These are phyloP conservation scores for Alternaria sp. DNA, from an alignment of 2,329 filamentous ascomycete genomes.

Conservation along the genomic window DNA sequence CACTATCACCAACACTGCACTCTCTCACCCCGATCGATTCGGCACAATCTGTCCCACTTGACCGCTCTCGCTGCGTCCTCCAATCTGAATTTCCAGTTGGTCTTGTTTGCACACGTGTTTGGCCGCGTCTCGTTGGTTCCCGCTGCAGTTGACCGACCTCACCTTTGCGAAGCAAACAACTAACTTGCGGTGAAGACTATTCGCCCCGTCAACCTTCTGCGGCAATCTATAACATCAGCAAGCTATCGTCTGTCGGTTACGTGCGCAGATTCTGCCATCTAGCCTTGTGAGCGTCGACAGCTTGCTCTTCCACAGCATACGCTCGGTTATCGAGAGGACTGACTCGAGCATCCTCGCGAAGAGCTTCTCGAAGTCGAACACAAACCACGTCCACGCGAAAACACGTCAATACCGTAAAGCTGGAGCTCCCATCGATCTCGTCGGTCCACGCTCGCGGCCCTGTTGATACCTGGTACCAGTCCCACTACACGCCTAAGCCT, in stretches of 20 bases:
- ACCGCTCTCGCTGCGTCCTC: slow-evolving; percentile 16
- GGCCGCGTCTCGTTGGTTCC: slow-evolving; percentile 34
- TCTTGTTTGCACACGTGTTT: slow-evolving; percentile 46
- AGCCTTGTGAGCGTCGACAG: slow-evolving; percentile 37
- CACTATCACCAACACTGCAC: slow-evolving; percentile 3
- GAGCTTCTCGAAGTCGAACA: slow-evolving; percentile 19
- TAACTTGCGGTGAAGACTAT: slow-evolving; percentile 46
- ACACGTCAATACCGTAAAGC: slow-evolving; percentile 76
- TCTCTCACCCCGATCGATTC: background rate
- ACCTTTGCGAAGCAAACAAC: slow-evolving; percentile 45
- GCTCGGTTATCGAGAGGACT: slow-evolving; percentile 40
- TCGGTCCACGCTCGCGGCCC: slow-evolving; percentile 83
- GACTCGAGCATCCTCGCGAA: slow-evolving; percentile 26
- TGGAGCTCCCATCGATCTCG: slow-evolving; percentile 90
- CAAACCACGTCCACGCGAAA: slow-evolving; percentile 16
- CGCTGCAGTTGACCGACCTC: slow-evolving; percentile 31
- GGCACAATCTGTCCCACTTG: slow-evolving; percentile 2
- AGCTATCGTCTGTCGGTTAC: slow-evolving; percentile 39
- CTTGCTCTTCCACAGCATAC: slow-evolving; percentile 21
- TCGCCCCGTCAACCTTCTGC: slow-evolving; percentile 27
- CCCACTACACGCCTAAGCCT: slow-evolving; percentile 70
- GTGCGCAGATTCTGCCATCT: slow-evolving; percentile 42
- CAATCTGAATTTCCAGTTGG: slow-evolving; percentile 20
- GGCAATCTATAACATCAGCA: slow-evolving; percentile 38
- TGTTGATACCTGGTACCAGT: slow-evolving; percentile 76